Evolutionary conservation across 495 filamentous ascomycete genomes (phyloP).

Genomic region (Podospora bellae-mahoneyi): DNA sequence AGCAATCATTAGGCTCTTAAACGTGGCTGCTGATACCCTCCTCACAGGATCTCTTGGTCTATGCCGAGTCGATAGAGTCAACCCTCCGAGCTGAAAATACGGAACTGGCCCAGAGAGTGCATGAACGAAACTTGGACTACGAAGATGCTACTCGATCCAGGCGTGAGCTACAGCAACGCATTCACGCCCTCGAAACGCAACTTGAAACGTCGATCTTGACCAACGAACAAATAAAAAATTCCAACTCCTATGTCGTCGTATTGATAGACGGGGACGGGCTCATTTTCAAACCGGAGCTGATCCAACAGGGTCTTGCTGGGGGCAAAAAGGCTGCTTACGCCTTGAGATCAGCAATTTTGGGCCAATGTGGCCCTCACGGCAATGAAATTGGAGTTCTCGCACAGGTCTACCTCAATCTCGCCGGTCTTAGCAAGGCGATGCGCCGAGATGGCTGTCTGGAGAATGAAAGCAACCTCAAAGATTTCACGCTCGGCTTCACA

Average conservation of each 20-base stretch:
- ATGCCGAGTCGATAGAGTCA: constrained; percentile 36
- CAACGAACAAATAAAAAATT: constrained; percentile 50
- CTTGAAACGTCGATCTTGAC: constrained; percentile 30
- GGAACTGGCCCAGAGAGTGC: constrained; percentile 32
- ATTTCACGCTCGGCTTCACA: constrained; percentile 76
- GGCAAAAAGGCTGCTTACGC: constrained; percentile 66
- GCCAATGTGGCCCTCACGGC: constrained; percentile 41
- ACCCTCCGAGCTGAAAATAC: constrained; percentile 38
- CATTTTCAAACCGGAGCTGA: constrained; percentile 65
- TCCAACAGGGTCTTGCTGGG: constrained; percentile 63
- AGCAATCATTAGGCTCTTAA: not conserved
- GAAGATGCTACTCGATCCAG: constrained; percentile 38
- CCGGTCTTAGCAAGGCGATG: constrained; percentile 60
- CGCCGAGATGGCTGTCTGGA: constrained; percentile 54
- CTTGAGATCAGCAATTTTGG: constrained; percentile 55
- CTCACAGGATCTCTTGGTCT: constrained; percentile 45
- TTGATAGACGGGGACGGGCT: constrained; percentile 77
- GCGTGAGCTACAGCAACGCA: constrained; percentile 43
- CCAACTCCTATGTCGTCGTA: constrained; percentile 70
- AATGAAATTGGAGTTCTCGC: constrained; percentile 59
- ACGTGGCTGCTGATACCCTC: not conserved
- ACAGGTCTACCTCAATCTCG: constrained; percentile 67
- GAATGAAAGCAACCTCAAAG: constrained; percentile 51
- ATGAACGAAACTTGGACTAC: constrained; percentile 43
- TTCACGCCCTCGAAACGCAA: constrained; percentile 33